Evolutionary conservation across 768 basidiomycete genomes (phyloP), one percentile per base, ranked within the genome.

Genomic region (Lactifluus volemus): DNA sequence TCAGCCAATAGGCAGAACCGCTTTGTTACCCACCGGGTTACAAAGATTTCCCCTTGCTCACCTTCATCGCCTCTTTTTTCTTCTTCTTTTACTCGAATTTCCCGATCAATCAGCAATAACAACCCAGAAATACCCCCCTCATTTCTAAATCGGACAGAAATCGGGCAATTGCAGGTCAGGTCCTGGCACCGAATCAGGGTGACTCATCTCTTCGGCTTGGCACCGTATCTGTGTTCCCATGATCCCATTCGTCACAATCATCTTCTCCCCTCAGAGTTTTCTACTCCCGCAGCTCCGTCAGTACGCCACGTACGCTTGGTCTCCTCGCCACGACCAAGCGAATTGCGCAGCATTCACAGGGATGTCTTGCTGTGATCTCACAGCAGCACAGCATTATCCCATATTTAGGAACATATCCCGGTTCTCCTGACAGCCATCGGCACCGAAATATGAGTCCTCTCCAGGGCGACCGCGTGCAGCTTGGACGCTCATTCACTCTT

Each of bases 391-490:
- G 59, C 59, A 59, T 17, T 5, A 9, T 15, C 25, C 51, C 52
- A 3, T 29, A 58, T 63, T 49, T 29, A 52, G 61, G 11, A 42
- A 25, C 21, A 58, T 34, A 11, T 6, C n/a, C 61, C 61, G 61
- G 61, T 49, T 10, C 45, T n/a, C 19, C 10, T 57, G 50, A 53
- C 61, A 58, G 56, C 30, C 4, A 53, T 19, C 61, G 61, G 61
- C 52, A 41, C 59, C 59, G 59, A 60, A 25, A 49, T 14, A 58
- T 63, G 38, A 60, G 59, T 60, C 59, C 34, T 54, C 41, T 49
- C 39, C 47, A 49, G 51, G 14, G 34, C 17, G 21, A 29, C 55
- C 61, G 58, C 32, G 44, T 63, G 61, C 30, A 34, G 19, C 7
- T n/a, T 38, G n/a, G 15, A 38, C 60, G 10, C 25, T 61, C 41